Evolutionary conservation across 192 early-diverging fungal species (phyloP), one percentile per base, ranked within the genome.

Genomic region (Backusella psychrophila): DNA sequence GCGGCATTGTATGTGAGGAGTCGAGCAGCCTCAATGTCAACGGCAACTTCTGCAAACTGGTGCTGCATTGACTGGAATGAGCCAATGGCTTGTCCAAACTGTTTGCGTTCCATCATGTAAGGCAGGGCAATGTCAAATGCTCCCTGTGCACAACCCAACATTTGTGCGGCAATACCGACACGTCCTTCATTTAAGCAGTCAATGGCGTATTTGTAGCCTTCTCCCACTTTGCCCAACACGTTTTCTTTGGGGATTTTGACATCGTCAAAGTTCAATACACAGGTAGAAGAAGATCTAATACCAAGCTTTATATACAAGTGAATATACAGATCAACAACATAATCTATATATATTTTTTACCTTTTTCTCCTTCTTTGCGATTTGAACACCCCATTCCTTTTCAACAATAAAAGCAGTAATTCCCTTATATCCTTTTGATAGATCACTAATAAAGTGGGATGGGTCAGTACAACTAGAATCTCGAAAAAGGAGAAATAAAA

Each of bases 351-450:
- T 26, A 42, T 11, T 33, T 39, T 53, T 33, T 33, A 91, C 88
- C 90, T 98, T 99, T 72, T 89, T 90, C 84, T 99, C 97, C 90
- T 99, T 99, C 90, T 97, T 98, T 72, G 91, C 94, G 76, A 99
- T 90, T 76, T 91, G 78, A 46, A 99, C 92, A 67, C 97, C 97
- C 93, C 89, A 91, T 31, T 91, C 92, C 84, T 94, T 93, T 78
- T 38, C 19, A 9, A 36, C 6, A 74, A 75, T 19, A 26, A 35
- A 12, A 63, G 49, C 17, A 71, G 33, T 44, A 17, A 52, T 19
- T 2, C 31, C 31, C 5, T 71, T 46, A 71, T 15, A 42, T 36
- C 17, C 56, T 1, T 56, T 56, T 56, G 53, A 56, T 56, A 0
- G 52, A 56, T 56, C 52, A 53, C 49, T 52, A 35, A 23, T 1